Evolutionary conservation across 164 flowering plant species (phyloP).

Genomic region (Kalanchoe fedtschenkoi): DNA sequence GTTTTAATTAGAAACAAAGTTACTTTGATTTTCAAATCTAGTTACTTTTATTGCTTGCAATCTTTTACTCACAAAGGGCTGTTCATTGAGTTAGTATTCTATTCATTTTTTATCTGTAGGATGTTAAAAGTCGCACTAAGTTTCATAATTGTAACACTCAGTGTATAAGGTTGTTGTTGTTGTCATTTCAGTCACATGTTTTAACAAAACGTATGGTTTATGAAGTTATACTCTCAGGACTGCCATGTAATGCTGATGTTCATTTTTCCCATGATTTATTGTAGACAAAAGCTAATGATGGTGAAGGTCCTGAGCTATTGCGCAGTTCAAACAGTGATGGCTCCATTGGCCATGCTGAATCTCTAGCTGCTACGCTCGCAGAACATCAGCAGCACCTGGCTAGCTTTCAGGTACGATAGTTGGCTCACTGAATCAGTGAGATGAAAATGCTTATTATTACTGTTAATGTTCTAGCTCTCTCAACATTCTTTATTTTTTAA

Average conservation of each 20-base stretch:
- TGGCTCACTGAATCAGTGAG: not conserved
- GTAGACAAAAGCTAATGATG: conserved; percentile 91
- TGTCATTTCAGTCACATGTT: not conserved
- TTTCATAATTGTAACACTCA: too few species aligned
- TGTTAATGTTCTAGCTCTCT: not conserved
- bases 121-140: too few species aligned
- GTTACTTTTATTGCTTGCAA: too few species aligned
- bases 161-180: too few species aligned
- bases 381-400: conserved; percentile 96
- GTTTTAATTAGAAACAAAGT: not conserved
- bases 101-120: too few species aligned
- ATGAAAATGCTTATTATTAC: not conserved
- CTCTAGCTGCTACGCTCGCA: conserved; percentile 74
- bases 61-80: too few species aligned
- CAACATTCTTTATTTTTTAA: not conserved
- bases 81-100: too few species aligned
- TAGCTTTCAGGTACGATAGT: conserved; percentile 70
- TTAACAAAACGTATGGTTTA: not conserved
- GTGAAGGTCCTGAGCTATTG: conserved; percentile 93
- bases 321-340: conserved; percentile 50
- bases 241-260: not conserved
- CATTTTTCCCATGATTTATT: not conserved
- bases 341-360: conserved; percentile 85
- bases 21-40: not conserved
- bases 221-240: not conserved